phyloP scores from a whole-genome alignment of 208 protist genomes.

The Sergeia podlipaevii region DNA sequence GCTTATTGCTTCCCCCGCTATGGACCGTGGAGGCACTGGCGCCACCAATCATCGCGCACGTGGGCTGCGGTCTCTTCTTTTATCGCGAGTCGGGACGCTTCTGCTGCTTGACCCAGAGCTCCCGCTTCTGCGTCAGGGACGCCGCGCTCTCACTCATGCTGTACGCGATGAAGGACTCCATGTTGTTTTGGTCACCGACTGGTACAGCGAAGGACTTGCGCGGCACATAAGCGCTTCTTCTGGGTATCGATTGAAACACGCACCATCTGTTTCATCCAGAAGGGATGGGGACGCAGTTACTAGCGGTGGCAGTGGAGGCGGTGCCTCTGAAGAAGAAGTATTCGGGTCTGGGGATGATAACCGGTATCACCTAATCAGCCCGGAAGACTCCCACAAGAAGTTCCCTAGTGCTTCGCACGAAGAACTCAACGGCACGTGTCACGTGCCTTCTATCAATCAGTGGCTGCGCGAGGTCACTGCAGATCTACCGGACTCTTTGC shows the following conservation, averaged over 20 bases:
- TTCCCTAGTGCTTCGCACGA: background rate
- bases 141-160: conserved; percentile 16
- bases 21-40: too few relatives aligned
- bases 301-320: too few relatives aligned
- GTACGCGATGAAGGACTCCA: conserved; percentile 25
- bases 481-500: background rate
- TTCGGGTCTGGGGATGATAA: too few relatives aligned
- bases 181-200: conserved; percentile 47
- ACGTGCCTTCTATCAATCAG: conserved; percentile 43
- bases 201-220: conserved; percentile 24
- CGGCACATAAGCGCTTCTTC: background rate
- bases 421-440: conserved; percentile 30
- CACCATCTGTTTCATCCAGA: too few relatives aligned
- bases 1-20: background rate
- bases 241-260: too few relatives aligned
- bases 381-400: too few relatives aligned
- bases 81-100: conserved; percentile 30
- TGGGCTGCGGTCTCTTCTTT: too few relatives aligned
- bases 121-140: conserved; percentile 25
- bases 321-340: too few relatives aligned
- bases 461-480: conserved; percentile 22
- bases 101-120: conserved; percentile 42
- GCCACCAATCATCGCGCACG: too few relatives aligned
- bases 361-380: too few relatives aligned
- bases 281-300: too few relatives aligned